Base-by-base conservation (phyloP, 169 alveolate genomes). In the Plasmodium adleri region DNA sequence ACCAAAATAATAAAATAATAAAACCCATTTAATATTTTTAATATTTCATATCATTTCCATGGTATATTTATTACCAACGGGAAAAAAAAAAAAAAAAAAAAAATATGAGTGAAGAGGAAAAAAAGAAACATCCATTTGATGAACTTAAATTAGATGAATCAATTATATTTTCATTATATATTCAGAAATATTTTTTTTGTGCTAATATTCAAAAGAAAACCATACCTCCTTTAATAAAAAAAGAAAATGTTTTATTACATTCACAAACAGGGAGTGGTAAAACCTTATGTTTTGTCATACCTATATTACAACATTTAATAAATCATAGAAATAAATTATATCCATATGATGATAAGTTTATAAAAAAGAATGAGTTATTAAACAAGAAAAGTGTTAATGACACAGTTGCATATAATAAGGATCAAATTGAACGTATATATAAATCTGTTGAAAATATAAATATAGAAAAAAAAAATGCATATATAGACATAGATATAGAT, bases 211-310 rank as follows among this genome's bases (percentile, higher is more conserved):
- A 97, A 91, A 88, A 87, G 72, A 95, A 95, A 88, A 67, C 96
- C 24, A 80, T 97, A 32, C 98, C 98, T 17, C 94, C 92, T 66
- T 95, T 97, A 4, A 70, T 95, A 62, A 92, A 94, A 72, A 95
- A 95, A 49, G 92, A 94, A 72, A 98, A 97, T 89, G 94, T 97
- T 47, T 96, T 97, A 17, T 98, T 98, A 5, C 93, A 96, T 54
- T 98, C 99, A 9, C 98, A 96, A 76, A 97, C 99, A 32, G 98
- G 98, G n/a, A 93, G 96, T 22, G 98, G 98, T 13, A 96, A 96
- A 93, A 95, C 98, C 1, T 96, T 96, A 56, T 91, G 98, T 8
- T 96, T 95, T 88, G 96, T 94, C 12, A 92, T 96, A 15, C 99
- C 99, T 45, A 93, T 97, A 39, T 88, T 97, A 12, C 95, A 97